A percentile compares a stretch with the other conserved stretches of the same genome.
phyloP scores from a whole-genome alignment of 2,329 filamentous ascomycete species.

The Xylariaceae sp. region DNA sequence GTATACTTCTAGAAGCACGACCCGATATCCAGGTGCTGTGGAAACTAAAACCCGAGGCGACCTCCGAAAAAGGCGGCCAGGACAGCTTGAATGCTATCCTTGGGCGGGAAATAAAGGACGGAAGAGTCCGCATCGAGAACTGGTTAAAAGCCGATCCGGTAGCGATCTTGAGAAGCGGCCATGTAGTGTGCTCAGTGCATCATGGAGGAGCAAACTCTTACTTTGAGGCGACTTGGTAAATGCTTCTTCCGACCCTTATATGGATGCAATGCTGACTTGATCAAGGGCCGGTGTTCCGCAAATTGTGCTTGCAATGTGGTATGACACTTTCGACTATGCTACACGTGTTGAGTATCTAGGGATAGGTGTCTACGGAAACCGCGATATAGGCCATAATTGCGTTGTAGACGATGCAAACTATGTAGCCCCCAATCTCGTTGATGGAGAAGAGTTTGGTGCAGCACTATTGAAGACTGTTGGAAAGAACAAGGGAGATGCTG shows the following conservation, averaged over 20 bases:
- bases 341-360: too few species aligned
- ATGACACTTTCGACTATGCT: slow-evolving; percentile 14
- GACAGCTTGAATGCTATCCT: background rate
- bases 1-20: slow-evolving; percentile 4
- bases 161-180: slow-evolving; percentile 9
- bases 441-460: slow-evolving; percentile 8
- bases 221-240: slow-evolving; percentile 10
- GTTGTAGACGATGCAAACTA: slow-evolving; percentile 7
- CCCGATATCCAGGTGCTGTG: slow-evolving; percentile 12
- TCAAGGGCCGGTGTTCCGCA: slow-evolving; percentile 6
- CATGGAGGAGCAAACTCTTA: slow-evolving; percentile 11
- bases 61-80: background rate
- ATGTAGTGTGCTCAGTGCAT: slow-evolving; percentile 4
- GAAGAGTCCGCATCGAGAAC: slow-evolving; percentile 8
- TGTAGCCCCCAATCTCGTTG: slow-evolving; percentile 9
- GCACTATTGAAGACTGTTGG: slow-evolving; percentile 11
- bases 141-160: slow-evolving; percentile 9
- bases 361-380: too few species aligned
- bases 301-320: slow-evolving; percentile 6
- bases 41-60: slow-evolving; percentile 10
- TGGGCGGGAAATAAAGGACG: slow-evolving; percentile 1
- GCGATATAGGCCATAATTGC: slow-evolving; percentile 1
- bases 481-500: background rate
- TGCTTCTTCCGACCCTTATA: background rate
- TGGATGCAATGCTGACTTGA: background rate